These are phyloP conservation scores for Triadica sebifera DNA, from an alignment of 345 rosid species.

Conservation along the genomic window DNA sequence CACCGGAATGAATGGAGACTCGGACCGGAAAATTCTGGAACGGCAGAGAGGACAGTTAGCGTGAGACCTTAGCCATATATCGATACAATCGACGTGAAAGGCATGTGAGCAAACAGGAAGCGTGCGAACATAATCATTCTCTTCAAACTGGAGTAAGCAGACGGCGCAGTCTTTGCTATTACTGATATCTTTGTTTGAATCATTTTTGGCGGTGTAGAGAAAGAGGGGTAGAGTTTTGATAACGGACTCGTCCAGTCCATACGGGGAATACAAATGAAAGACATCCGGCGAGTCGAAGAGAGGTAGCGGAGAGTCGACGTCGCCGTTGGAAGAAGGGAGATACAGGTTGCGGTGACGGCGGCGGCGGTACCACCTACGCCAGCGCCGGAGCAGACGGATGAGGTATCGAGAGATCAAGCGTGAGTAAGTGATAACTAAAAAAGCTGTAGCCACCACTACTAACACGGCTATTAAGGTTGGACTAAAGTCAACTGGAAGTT, in stretches of 20 bases:
- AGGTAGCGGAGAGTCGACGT: slow-evolving; percentile 53
- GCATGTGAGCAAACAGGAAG: slow-evolving; percentile 83
- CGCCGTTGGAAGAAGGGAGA: slow-evolving; percentile 49
- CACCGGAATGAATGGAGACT: slow-evolving; percentile 68
- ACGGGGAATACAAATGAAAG: slow-evolving; percentile 52
- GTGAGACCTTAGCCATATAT: slow-evolving; percentile 84
- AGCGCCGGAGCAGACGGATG: slow-evolving; percentile 45
- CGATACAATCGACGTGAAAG: slow-evolving; percentile 92
- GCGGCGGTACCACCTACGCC: slow-evolving; percentile 42
- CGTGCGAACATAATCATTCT: slow-evolving; percentile 72
- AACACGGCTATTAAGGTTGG: slow-evolving; percentile 93
- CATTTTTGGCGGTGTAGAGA: slow-evolving; percentile 40
- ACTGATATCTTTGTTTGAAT: slow-evolving; percentile 9
- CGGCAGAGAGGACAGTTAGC: slow-evolving; percentile 94
- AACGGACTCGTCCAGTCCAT: slow-evolving; percentile 83
- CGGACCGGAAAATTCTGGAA: slow-evolving; percentile 58
- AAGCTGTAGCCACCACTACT: slow-evolving; percentile 73
- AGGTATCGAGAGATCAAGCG: slow-evolving; percentile 73
- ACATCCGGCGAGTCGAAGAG: slow-evolving; percentile 42
- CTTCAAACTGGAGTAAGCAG: slow-evolving; percentile 82
- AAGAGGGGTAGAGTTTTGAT: slow-evolving; percentile 81
- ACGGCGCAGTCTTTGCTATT: slow-evolving; percentile 66
- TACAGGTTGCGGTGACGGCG: too few relatives aligned
- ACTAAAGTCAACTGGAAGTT: slow-evolving; percentile 65
- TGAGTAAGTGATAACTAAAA: slow-evolving; percentile 67